These are phyloP conservation scores for Ormosia semicastrata DNA, from an alignment of 306 rosid genomes.

Conservation along the genomic window DNA sequence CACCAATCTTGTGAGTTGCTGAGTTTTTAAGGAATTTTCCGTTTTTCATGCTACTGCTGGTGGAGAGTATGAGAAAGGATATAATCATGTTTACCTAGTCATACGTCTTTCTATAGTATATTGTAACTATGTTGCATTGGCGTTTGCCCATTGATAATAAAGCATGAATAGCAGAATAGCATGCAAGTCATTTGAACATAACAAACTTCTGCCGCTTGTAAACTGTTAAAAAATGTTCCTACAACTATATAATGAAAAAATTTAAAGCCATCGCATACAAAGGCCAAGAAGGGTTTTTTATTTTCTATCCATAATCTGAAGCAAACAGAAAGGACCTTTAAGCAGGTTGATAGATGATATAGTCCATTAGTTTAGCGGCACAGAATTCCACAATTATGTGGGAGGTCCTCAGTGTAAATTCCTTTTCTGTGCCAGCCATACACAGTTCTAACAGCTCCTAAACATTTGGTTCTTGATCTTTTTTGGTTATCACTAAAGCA, in stretches of 20 bases:
- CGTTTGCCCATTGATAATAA: background rate
- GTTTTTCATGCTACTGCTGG: background rate
- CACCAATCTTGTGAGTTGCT: background rate
- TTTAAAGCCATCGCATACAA: background rate
- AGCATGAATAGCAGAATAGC: background rate
- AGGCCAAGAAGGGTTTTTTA: background rate
- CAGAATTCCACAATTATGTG: background rate
- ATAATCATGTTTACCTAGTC: background rate
- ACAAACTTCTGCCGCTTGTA: background rate
- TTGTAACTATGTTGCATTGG: background rate
- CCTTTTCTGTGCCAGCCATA: background rate
- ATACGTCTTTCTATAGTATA: background rate
- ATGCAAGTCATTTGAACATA: background rate
- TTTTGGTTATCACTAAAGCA: background rate
- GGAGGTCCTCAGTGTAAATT: background rate
- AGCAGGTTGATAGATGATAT: background rate
- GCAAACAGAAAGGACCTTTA: background rate
- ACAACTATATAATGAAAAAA: background rate
- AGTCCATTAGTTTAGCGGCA: background rate
- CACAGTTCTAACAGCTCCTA: background rate
- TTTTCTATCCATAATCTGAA: background rate
- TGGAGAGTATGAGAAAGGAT: background rate
- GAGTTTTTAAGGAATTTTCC: background rate
- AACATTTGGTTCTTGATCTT: background rate
- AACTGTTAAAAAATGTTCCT: background rate